Evolutionary conservation across 1,284 basidiomycete species (phyloP), one percentile per base, ranked within the genome.

Genomic region (Laetiporus sulphureus): DNA sequence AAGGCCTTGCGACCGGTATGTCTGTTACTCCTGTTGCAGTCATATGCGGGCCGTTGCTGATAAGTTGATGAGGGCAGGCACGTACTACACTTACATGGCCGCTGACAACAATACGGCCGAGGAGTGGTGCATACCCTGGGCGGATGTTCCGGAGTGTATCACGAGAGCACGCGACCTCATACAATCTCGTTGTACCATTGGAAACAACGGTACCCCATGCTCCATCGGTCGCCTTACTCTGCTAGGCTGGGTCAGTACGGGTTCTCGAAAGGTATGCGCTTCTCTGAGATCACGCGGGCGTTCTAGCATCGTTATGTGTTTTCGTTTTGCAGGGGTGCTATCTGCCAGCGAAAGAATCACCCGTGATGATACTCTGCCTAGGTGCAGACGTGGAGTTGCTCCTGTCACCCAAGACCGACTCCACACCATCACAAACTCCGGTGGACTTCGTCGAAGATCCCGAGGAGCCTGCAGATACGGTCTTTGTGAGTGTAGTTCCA

Each of bases 331-430:
- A 54, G 50, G 47, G 46, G 1, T 46, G 42, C 19, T 24, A 35
- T 1, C 13, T 54, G 10, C 19, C 36, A 5, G 52, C 57, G n/a
- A 50, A 48, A 19, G 27, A 36, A 2, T 32, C 42, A 3, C 38
- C 48, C 2, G 33, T 59, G 2, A 50, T 48, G 6, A 29, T 65
- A 8, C 45, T 63, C 15, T 60, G 56, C 29, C 51, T 64, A 3
- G 63, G 63, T 2, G 61, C 63, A 2, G 61, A 64, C 33, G 50
- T 58, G 12, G 58, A 59, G 35, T n/a, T 65, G n/a, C 48, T 47
- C 1, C 51, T 61, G 20, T 38, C 41, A 18, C 44, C 43, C 3
- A 44, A 36, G 20, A 16, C 31, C 4, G 3, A 20, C 5, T 25
- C 33, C 15, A n/a, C n/a, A n/a, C n/a, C n/a, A n/a, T n/a, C n/a